Evolutionary conservation across 768 basidiomycete species (phyloP), one percentile per base, ranked within the genome.

Genomic region (Pisolithus albus): DNA sequence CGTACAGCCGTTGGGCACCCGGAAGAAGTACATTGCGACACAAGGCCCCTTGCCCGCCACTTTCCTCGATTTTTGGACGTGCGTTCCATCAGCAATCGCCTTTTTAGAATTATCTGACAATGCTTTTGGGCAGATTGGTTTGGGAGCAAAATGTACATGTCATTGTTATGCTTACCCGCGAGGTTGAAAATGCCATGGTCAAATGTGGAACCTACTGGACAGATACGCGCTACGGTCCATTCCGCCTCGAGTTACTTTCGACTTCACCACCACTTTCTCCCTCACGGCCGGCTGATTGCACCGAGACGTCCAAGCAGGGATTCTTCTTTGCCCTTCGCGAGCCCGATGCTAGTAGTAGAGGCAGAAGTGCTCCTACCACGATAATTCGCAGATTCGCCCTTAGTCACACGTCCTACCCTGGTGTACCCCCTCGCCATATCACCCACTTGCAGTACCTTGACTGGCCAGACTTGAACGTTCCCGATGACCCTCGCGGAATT

Each of bases 391-490:
- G 77, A 9, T 90, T 97, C 61, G 74, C 81, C 46, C 75, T 97
- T 32, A 73, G 76, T 40, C 81, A 92, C 59, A 69, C 69, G 1
- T 74, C 72, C 26, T 80, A 84, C 56, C 85, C 87, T 0, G 68
- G 75, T 16, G 73, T 76, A 11, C 75, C 78, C 2, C 74, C 84
- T 2, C 75, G 91, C n/a, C 76, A 69, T 52, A 75, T 98, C 15
- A 77, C 85, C 0, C 95, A 98, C 61, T 70, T 97, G 47, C 95
- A 98, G 65, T 97, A 92, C 62, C 76, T 94, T 37, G 86, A 87
- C 37, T 98, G 95, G 95, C 92, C 94, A 2, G 95, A 98, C 61
- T 86, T 97, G 74, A 93, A 93, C 64, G 92, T 98, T 11, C 95
- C 95, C 0, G 82, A 86, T 11, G 83, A 91, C 52, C 84, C 94